Conservation (phyloP, 2,329 filamentous ascomycete genomes). For the Ascochyta lentis region DNA sequence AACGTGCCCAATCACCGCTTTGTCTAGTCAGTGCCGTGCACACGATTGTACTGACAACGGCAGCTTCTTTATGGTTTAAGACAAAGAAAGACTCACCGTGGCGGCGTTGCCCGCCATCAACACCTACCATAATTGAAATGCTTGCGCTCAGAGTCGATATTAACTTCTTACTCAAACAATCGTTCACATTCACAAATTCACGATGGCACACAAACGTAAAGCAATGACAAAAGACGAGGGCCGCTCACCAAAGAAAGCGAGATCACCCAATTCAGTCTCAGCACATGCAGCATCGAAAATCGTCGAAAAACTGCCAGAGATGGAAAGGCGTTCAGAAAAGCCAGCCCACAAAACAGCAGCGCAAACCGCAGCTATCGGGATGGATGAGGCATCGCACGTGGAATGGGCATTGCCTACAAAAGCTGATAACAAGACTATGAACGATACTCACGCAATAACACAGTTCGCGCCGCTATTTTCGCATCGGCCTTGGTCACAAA, state of each 20-base stretch:
- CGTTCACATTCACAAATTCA: background rate
- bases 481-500: background rate
- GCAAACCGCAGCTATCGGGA: background rate
- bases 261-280: background rate
- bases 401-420: background rate
- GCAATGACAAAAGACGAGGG: background rate
- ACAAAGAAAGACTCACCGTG: background rate
- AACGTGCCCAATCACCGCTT: background rate
- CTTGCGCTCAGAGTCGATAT: background rate
- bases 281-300: too few species aligned
- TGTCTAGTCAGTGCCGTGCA: background rate
- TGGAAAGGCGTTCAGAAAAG: too few species aligned
- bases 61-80: too few species aligned
- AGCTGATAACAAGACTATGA: background rate
- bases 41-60: background rate
- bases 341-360: too few species aligned
- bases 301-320: too few species aligned
- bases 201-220: background rate
- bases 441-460: background rate
- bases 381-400: background rate
- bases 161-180: background rate
- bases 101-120: background rate
- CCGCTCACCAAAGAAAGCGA: background rate
- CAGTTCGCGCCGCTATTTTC: background rate
- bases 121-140: background rate